Percentiles rank a stretch among this genome's conserved stretches.
These are phyloP conservation scores for Funneliformis geosporum DNA, from an alignment of 192 early-diverging fungal species.

Conservation along the genomic window DNA sequence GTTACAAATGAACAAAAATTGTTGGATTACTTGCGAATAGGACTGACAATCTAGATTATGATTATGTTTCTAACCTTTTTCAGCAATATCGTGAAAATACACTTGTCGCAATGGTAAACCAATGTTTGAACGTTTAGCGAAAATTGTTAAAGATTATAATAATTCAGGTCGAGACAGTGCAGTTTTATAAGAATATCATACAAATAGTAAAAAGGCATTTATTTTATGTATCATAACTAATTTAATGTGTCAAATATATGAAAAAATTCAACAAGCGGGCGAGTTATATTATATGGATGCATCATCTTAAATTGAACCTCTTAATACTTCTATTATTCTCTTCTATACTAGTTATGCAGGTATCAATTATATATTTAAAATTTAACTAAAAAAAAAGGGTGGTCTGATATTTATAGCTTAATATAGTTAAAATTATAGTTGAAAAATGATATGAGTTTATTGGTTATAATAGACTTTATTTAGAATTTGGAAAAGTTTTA, in stretches of 20 bases:
- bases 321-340: slow-evolving; percentile 1
- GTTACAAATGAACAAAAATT: background rate
- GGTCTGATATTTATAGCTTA: too few species aligned
- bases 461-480: too few species aligned
- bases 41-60: background rate
- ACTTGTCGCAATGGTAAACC: background rate
- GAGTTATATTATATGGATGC: background rate
- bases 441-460: too few species aligned
- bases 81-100: background rate
- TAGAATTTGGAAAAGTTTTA: too few species aligned
- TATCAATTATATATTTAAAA: too few species aligned
- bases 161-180: background rate
- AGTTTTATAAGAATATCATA: background rate
- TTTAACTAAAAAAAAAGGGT: too few species aligned
- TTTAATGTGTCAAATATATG: background rate
- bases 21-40: background rate
- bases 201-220: background rate
- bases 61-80: too few species aligned
- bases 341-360: background rate
- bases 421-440: too few species aligned
- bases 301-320: background rate
- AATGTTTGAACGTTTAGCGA: too few species aligned
- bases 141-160: background rate
- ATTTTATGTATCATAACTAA: background rate
- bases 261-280: background rate